Base-by-base conservation (phyloP, 148 eudicot species). In the Amaranthus palmeri region DNA sequence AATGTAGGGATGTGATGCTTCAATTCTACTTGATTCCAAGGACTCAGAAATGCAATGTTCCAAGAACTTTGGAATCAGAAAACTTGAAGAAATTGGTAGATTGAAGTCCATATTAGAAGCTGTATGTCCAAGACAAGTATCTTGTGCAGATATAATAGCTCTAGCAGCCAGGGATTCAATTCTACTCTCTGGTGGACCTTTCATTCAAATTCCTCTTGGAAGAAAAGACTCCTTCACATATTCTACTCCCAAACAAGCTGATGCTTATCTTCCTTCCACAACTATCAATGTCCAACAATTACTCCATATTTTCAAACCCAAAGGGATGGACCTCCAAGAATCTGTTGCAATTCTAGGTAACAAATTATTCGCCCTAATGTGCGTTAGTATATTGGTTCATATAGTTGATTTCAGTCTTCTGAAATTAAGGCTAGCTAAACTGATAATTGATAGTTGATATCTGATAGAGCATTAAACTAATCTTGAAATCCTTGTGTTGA, bases 1-100 rank as follows among this genome's bases (percentile, higher is more conserved):
- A 52, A 13, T 53, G 61, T 77, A 88, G 92, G 92, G 88, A 13
- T 88, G 92, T 61, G 92, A 88, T 82, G 92, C 86, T 18, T 88
- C 92, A 4, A 88, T 88, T 41, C 82, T 88, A 5, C 60, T 84
- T 2, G 75, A 79, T 61, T 60, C 82, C 8, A 18, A 18, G 6
- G 63, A 62, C 36, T 66, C 83, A 0, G 92, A 88, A 69, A 74
- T 84, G 53, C 65, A 25, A 9, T 82, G 87, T 13, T 10, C 74
- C 5, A 80, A 70, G 50, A 88, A 86, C 67, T 86, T 82, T 11
- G 89, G 86, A n/a, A 76, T 86, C 61, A 54, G 84, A 48, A 86
- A 86, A 55, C 73, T 77, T 8, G 87, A 84, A 45, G 62, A 65
- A 10, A 82, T 86, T 10, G 52, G 44, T 61, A 25, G 44, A 8